phyloP scores from a whole-genome alignment of 2,329 filamentous ascomycete species.

The Macroventuria anomochaeta region DNA sequence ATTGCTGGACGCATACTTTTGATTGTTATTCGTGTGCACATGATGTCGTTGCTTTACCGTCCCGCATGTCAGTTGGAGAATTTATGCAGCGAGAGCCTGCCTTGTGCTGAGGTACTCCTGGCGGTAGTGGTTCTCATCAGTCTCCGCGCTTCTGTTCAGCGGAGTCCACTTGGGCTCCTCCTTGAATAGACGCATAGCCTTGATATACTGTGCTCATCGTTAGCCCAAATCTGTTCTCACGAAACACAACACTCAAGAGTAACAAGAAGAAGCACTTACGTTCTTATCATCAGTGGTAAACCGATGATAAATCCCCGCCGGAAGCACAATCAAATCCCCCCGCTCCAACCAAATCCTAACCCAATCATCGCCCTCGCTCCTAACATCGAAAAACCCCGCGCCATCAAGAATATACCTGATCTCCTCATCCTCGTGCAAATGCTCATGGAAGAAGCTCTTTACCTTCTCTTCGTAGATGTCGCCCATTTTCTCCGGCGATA shows the following conservation, averaged over 20 bases:
- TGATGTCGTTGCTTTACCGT: not conserved
- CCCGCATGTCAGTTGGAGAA: not conserved
- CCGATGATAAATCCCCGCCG: slow-evolving; percentile 93
- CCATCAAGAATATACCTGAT: slow-evolving; percentile 93
- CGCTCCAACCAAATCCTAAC: slow-evolving; percentile 84
- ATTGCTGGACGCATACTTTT: slow-evolving; percentile 1
- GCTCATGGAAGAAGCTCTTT: slow-evolving; percentile 91
- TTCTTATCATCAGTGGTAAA: slow-evolving; percentile 94
- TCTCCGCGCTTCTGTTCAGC: slow-evolving; percentile 77
- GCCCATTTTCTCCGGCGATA: slow-evolving; percentile 86
- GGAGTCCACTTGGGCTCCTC: slow-evolving; percentile 99
- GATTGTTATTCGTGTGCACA: slow-evolving; percentile 1
- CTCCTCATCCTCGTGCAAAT: slow-evolving; percentile 98
- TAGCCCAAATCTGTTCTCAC: not conserved
- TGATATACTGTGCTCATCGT: slow-evolving; percentile 72
- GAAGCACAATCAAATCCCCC: slow-evolving; percentile 89
- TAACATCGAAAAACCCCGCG: slow-evolving; percentile 90
- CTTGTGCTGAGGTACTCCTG: slow-evolving; percentile 71
- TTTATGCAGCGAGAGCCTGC: slow-evolving; percentile 23
- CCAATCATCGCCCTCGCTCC: slow-evolving; percentile 84
- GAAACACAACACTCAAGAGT: not conserved
- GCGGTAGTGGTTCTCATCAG: slow-evolving; percentile 80
- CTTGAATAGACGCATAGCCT: slow-evolving; percentile 96
- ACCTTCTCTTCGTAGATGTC: slow-evolving; percentile 91
- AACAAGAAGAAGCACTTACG: slow-evolving; percentile 63